Evolutionary conservation across 306 rosid genomes (phyloP).

Genomic region (Gastrolobium villosum): DNA sequence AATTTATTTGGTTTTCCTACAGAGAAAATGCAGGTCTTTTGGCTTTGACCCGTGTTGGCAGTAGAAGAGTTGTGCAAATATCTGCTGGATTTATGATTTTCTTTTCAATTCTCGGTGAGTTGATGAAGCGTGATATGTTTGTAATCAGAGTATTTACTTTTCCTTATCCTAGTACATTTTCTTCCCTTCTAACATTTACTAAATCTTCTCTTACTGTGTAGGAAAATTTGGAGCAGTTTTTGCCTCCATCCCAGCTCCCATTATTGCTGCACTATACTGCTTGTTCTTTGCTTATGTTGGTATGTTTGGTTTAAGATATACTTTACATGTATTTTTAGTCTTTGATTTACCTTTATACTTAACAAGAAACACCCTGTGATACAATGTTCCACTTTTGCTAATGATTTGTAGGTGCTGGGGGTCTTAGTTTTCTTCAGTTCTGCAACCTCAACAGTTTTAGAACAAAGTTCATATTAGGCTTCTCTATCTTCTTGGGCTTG

Average conservation of each 20-base stretch:
- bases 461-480: conserved; percentile 89
- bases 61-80: conserved; percentile 98
- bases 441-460: conserved; percentile 97
- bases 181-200: neutral
- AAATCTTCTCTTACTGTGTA: conserved; percentile 46
- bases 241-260: conserved; percentile 92
- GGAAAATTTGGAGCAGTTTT: conserved; percentile 99
- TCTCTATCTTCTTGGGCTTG: conserved; percentile 94
- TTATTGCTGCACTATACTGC: conserved; percentile 92
- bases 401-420: conserved; percentile 69
- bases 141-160: neutral
- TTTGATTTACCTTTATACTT: conserved; percentile 21
- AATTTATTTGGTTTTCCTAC: conserved; percentile 44
- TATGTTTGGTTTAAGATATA: conserved; percentile 51
- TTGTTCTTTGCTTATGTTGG: conserved; percentile 95
- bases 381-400: conserved; percentile 12
- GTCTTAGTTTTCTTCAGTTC: conserved; percentile 93
- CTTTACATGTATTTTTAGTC: neutral
- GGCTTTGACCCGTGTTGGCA: conserved; percentile 95
- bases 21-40: conserved; percentile 98
- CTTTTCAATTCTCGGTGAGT: conserved; percentile 95
- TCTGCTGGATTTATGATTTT: conserved; percentile 99
- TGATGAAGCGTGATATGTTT: conserved; percentile 9
- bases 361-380: conserved; percentile 20
- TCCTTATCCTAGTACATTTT: neutral